These are phyloP conservation scores for Acidomyces sp. DNA, from an alignment of 495 filamentous ascomycete species.

Conservation along the genomic window DNA sequence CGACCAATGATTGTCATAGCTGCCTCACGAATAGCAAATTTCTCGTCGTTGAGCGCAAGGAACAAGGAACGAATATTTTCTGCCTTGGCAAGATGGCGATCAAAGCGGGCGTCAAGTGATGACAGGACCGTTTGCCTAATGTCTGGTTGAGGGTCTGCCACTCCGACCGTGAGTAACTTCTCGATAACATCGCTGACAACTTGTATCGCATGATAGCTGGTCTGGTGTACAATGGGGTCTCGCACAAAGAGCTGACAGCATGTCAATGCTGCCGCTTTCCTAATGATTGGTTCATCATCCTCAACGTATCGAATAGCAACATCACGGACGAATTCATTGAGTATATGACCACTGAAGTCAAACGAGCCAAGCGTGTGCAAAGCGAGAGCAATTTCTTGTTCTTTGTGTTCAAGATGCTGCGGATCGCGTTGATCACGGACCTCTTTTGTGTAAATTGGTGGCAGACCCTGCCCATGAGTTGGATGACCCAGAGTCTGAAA, in stretches of 20 bases:
- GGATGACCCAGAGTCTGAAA: slow-evolving; percentile 88
- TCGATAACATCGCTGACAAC: slow-evolving; percentile 96
- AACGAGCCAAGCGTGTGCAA: slow-evolving; percentile 90
- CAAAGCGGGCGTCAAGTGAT: slow-evolving; percentile 84
- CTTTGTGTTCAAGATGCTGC: slow-evolving; percentile 54
- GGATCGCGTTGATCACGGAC: slow-evolving; percentile 70
- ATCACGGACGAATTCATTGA: slow-evolving; percentile 97
- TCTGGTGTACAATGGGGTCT: slow-evolving; percentile 95
- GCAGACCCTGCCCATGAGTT: slow-evolving; percentile 46
- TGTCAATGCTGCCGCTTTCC: slow-evolving; percentile 87
- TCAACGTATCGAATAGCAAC: slow-evolving; percentile 97
- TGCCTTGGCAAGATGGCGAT: slow-evolving; percentile 83
- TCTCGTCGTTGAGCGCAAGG: slow-evolving; percentile 89
- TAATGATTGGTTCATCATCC: slow-evolving; percentile 83
- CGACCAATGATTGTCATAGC: slow-evolving; percentile 93
- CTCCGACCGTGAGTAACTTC: slow-evolving; percentile 83
- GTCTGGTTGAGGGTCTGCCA: slow-evolving; percentile 77
- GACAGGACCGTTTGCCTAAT: slow-evolving; percentile 79
- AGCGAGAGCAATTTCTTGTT: slow-evolving; percentile 81
- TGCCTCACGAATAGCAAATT: slow-evolving; percentile 82
- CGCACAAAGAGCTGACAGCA: slow-evolving; percentile 94
- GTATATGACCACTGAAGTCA: slow-evolving; percentile 79
- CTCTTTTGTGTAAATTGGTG: slow-evolving; percentile 54
- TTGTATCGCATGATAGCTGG: slow-evolving; percentile 87
- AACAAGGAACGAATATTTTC: slow-evolving; percentile 94